Base-by-base conservation (phyloP, 352 stramenopile species). In the Globisporangium carolinianum region DNA sequence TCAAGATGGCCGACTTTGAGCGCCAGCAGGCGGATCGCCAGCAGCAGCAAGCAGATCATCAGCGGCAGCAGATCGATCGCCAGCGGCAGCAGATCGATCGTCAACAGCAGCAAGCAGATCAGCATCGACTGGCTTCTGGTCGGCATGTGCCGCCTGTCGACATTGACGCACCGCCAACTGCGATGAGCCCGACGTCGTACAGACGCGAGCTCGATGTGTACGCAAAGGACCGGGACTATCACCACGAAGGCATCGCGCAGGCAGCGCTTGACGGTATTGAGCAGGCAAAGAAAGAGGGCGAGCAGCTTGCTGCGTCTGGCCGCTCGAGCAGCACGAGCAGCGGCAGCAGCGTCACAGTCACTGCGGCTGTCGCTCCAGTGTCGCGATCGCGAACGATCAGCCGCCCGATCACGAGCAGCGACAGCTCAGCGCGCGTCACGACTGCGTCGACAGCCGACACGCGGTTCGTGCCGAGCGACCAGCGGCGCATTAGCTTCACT, bases 261-360 rank as follows among this genome's bases (percentile, higher is more conserved):
- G 57, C 57, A 15, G 57, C 42, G 17, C 57, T 47, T 14, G 57
- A 62, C 36, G 57, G 57, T 1, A 57, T 62, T 15, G 57, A 57
- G 10, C 49, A 62, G 18, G 50, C 46, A 9, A 50, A 55, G 51
- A 50, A 55, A 6, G 51, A 59, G 17, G 58, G 45, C 51, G 39
- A 55, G 46, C 14, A 46, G 17, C 9, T 58, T 1, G 46, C 38
- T 10, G 52, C 52, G 7, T 50, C 24, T 0, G 38, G 12, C 42
- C 42, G 11, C 10, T 7, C 11, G 10, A 6, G 11, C 2, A 17
- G 14, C 1, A 47, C 42, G 11, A 47, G 24, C 24, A 24, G 24
- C 9, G 38, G 10, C 42, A n/a, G n/a, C 45, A 12, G 14, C 45
- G 45, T 15, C 12, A 0, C 39, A 43, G 11, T 7, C 39, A 32